Conservation (phyloP, 2,329 filamentous ascomycete genomes). For the Rasamsonia emersonii region DNA sequence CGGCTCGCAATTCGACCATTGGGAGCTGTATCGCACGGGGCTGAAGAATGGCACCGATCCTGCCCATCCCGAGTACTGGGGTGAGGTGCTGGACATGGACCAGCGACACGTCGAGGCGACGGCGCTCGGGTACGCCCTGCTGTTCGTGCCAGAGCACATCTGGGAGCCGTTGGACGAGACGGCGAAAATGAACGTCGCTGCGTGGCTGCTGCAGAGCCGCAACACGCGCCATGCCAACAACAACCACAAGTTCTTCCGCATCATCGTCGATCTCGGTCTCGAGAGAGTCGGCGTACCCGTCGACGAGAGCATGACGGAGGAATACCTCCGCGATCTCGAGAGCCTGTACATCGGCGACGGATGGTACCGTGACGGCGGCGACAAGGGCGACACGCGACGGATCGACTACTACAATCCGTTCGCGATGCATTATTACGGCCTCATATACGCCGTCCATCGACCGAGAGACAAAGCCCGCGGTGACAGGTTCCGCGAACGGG, state of each 20-base stretch:
- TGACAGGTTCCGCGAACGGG: conserved; percentile 7
- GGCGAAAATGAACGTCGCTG: conserved; percentile 10
- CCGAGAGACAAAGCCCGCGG: conserved; percentile 1
- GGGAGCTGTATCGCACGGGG: conserved; percentile 1
- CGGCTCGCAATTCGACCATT: not conserved
- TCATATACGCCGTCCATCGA: conserved; percentile 1
- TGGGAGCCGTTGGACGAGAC: conserved; percentile 9
- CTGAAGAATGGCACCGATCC: conserved; percentile 13
- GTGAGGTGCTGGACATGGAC: conserved; percentile 11
- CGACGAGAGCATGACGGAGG: conserved; percentile 1
- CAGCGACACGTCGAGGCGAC: conserved; percentile 19
- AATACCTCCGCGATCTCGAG: conserved; percentile 2
- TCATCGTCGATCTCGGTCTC: conserved; percentile 3
- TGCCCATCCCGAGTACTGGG: conserved; percentile 15
- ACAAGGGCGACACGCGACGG: not conserved
- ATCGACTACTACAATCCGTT: conserved; percentile 5
- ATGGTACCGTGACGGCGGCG: conserved; percentile 4
- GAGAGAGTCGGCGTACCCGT: not conserved
- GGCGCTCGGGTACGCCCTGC: conserved; percentile 12
- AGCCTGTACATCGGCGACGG: conserved; percentile 4
- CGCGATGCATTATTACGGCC: conserved; percentile 4
- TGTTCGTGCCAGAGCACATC: conserved; percentile 12
- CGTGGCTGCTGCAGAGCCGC: conserved; percentile 1
- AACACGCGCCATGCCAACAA: conserved; percentile 2
- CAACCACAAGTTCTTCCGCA: conserved; percentile 4